Base-by-base conservation (phyloP, 345 rosid genomes). In the Syzygium grande region DNA sequence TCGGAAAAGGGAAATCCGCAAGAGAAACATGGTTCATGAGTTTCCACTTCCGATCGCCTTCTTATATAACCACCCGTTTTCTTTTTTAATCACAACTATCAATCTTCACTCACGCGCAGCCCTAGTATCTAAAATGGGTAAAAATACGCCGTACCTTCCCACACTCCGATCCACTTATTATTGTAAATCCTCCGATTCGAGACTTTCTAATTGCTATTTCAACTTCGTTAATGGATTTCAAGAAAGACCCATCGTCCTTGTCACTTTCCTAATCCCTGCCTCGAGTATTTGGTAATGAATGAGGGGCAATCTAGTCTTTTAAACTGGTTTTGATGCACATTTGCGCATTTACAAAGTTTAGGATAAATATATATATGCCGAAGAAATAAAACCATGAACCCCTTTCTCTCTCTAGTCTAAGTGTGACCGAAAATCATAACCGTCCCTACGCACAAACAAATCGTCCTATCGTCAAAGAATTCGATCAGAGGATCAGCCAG, bases 1-100 rank as follows among this genome's bases (percentile, higher is more conserved):
- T 13, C 0, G 4, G 0, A 6, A 5, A n/a, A 14, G 17, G 15
- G 5, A 13, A 14, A 13, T 0, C 15, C n/a, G 6, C 6, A n/a
- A 13, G 38, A n/a, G 38, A 13, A 61, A 61, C 13, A 61, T 6
- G 9, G n/a, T 6, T 7, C 73, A 0, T 61, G 34, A n/a, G 14
- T 73, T 19, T 17, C 46, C 25, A 17, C 80, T 73, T 34, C 11
- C 11, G 19, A 3, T 2, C 3, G 0, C 43, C 16, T 68, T 34
- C 1, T 68, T 9, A 38, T 2, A 19, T 34, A 11, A 34, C 23
- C 14, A 34, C 25, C 8, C 61, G 4, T 23, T 68, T 19, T 54
- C 10, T 4, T 55, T 55, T 22, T 19, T 16, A 29, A 15, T 15
- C 77, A 29, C 77, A 7, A 4, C 21, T 2, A 30, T 1, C 6